A percentile compares a stretch with the other conserved stretches of the same genome.
phyloP scores from a whole-genome alignment of 768 basidiomycete genomes.

The Chalciporus pseudorubinellus region DNA sequence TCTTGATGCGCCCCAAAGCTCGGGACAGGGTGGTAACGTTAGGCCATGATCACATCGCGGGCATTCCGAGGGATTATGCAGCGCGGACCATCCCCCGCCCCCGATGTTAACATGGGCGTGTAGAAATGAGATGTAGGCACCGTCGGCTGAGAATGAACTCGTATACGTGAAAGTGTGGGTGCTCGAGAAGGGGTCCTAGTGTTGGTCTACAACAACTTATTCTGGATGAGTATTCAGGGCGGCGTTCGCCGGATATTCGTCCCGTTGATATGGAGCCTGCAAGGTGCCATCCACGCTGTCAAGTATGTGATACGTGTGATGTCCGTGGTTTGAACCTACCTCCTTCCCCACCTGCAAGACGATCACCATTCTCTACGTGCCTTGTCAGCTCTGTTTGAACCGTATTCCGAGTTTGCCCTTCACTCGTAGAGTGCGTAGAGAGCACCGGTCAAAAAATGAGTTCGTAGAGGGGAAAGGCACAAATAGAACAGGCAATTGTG shows the following conservation, averaged over 20 bases:
- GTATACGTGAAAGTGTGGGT: background rate
- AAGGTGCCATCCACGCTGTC: background rate
- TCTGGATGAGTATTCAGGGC: conserved; percentile 1
- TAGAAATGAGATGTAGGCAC: background rate
- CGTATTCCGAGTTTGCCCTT: background rate
- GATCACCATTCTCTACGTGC: too few relatives aligned
- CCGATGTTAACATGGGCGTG: background rate
- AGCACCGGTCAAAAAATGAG: too few relatives aligned
- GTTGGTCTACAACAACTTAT: background rate
- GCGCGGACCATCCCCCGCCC: background rate
- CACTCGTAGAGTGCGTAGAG: background rate
- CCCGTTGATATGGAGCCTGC: background rate
- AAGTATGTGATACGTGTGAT: too few relatives aligned
- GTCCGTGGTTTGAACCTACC: background rate
- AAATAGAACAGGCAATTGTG: background rate
- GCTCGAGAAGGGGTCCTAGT: background rate
- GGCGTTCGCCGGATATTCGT: conserved; percentile 6
- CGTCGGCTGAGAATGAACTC: background rate
- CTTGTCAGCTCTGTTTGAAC: too few relatives aligned
- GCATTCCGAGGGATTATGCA: background rate
- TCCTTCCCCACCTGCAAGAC: background rate
- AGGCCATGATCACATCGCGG: background rate
- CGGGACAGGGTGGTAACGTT: background rate
- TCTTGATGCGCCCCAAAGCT: background rate
- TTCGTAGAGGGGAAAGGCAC: background rate